Base-by-base conservation (phyloP, 768 basidiomycete species). In the Mycena leptocephala region DNA sequence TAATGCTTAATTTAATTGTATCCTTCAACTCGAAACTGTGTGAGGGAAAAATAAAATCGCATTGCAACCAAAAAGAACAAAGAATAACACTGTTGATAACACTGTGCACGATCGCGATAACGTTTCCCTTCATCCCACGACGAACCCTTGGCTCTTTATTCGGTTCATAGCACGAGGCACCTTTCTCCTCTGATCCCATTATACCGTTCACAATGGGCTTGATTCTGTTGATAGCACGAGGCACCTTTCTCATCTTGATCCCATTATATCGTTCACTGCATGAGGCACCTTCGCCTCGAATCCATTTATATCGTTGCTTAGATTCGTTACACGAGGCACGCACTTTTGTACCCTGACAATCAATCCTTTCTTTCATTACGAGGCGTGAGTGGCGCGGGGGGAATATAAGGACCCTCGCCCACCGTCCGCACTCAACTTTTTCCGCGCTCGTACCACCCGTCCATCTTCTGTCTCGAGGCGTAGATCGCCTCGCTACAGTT, bases 391-490 rank as follows among this genome's bases (percentile, higher is more conserved):
- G 11, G 39, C 20, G 22, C 5, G 33, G 22, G 28, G 48, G 30
- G 33, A 22, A 65, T 65, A 65, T 65, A 65, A 5, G 30, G 26
- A 65, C 63, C 63, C 24, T 43, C 41, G 16, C 63, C 5, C 4
- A 4, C 62, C 33, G 22, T 16, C n/a, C n/a, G n/a, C 11, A 5
- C 41, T n/a, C 24, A 2, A 7, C 5, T 65, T 33, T 46, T 24
- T n/a, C n/a, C 41, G 26, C 14, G 43, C 43, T 11, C 28, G 16
- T 32, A 2, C 20, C 32, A 33, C 18, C 39, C 26, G 61, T 53
- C 51, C n/a, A 66, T 32, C n/a, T n/a, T n/a, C 51, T 55, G 63
- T 46, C 43, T 30, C 63, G 63, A 66, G 43, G 63, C 48, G 63
- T 65, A 48, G 24, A 65, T 48, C 63, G 20, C 63, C 26, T 65